A percentile compares a stretch with the other conserved stretches of the same genome.
These are phyloP conservation scores for Mixia osmundae DNA, from an alignment of 1,284 basidiomycete genomes.

Conservation along the genomic window DNA sequence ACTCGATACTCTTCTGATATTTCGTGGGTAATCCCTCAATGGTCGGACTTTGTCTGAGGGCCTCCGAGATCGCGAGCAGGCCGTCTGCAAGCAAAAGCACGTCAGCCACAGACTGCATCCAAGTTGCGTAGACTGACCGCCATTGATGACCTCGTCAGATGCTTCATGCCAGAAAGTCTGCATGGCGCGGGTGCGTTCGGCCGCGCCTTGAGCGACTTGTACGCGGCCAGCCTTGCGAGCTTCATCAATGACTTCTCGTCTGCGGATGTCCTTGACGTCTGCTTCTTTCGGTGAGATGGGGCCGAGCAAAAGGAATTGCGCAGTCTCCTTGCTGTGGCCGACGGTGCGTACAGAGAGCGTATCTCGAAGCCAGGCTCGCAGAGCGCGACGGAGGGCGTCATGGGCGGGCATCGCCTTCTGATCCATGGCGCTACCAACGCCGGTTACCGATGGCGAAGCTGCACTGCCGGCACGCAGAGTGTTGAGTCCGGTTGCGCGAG, in stretches of 20 bases:
- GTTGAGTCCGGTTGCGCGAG: background rate
- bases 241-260: slow-evolving; percentile 14
- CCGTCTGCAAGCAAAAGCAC: no score
- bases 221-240: slow-evolving; percentile 10
- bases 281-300: slow-evolving; percentile 12
- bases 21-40: slow-evolving; percentile 12
- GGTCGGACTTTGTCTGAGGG: slow-evolving; percentile 5
- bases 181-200: slow-evolving; percentile 9
- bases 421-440: background rate
- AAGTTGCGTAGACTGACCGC: no score
- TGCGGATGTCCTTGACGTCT: slow-evolving; percentile 13
- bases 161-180: slow-evolving; percentile 11
- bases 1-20: slow-evolving; percentile 13
- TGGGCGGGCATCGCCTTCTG: slow-evolving; percentile 9
- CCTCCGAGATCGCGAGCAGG: no score
- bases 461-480: background rate
- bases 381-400: slow-evolving; percentile 12
- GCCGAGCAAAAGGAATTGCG: slow-evolving; percentile 13
- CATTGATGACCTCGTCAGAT: no score
- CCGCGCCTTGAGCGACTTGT: slow-evolving; percentile 9
- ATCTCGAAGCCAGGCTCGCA: slow-evolving; percentile 15
- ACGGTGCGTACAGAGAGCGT: slow-evolving; percentile 11
- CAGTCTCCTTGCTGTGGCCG: slow-evolving; percentile 16
- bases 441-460: background rate
- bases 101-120: no score